Base-by-base conservation (phyloP, 2,329 filamentous ascomycete genomes). In the Sporothrix brasiliensis region DNA sequence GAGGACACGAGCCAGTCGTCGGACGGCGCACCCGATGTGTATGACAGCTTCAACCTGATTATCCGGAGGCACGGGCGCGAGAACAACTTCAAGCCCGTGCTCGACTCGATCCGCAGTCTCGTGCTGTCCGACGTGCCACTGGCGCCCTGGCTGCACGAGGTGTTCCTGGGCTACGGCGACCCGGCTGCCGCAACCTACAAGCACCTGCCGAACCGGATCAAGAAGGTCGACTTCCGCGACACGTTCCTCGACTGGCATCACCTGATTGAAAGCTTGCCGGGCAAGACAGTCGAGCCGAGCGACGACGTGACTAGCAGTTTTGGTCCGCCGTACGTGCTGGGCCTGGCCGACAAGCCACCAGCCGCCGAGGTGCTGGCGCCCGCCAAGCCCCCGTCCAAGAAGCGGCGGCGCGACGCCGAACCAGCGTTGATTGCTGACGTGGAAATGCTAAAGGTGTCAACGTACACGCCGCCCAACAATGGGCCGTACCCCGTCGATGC, bases 241-340 rank as follows among this genome's bases (percentile, higher is more conserved):
- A 98, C 95, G 0, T 97, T 99, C 78, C 80, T 98, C 71, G 89
- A 97, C 80, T 98, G 94, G 94, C 89, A 96, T 75, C 96, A 99
- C 82, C 84, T 99, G 49, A 86, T 94, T 56, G 92, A 95, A 79
- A 95, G 92, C 77, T 86, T 97, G 72, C 92, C 93, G n/a, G 93
- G 92, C 27, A 94, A 91, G 81, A 92, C 87, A 3, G 86, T 98
- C 70, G 92, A 97, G 77, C 91, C 93, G 49, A 88, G 89, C 47
- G 89, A 91, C 56, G 88, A 90, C 72, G 87, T 89, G 34, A 85
- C 87, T 61, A 87, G 88, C 50, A 93, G 90, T 75, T 95, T 97
- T 77, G 89, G 89, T 0, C 94, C 94, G 54, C 95, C 95, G 5
- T 98, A 97, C 77, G 87, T 97, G 47, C 83, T 99, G 27, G 88